Conservation (phyloP, 225 moss, liverwort and hornwort genomes). For the Lunularia cruciata region DNA sequence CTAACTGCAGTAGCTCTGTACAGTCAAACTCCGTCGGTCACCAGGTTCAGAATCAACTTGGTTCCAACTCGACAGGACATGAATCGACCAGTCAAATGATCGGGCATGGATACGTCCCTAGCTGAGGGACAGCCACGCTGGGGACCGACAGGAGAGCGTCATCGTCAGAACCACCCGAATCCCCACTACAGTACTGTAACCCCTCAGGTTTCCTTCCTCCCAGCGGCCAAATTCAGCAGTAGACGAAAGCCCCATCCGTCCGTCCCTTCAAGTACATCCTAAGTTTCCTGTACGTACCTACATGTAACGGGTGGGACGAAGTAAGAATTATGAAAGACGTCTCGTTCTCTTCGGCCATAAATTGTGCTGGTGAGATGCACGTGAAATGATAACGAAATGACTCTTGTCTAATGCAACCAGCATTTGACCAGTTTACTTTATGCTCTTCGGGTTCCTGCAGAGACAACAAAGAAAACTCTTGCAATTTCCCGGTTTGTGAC, state of each 20-base stretch:
- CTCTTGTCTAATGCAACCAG: too few species aligned
- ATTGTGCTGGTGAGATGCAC: slow-evolving; percentile 7
- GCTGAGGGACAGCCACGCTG: slow-evolving; percentile 4
- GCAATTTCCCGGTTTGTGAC: too few species aligned
- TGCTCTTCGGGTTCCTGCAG: too few species aligned
- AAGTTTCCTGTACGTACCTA: neutral
- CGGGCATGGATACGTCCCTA: slow-evolving; percentile 6
- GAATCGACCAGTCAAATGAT: neutral
- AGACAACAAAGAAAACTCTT: too few species aligned
- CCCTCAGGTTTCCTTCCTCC: neutral
- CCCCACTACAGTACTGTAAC: neutral
- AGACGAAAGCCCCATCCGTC: neutral
- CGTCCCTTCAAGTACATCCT: slow-evolving; percentile 6
- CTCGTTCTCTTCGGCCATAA: neutral
- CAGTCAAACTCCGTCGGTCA: neutral
- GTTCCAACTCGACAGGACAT: neutral
- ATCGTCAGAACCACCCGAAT: slow-evolving; percentile 4
- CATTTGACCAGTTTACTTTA: too few species aligned
- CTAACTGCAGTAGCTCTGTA: neutral
- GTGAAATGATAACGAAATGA: slow-evolving; percentile 1
- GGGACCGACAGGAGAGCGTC: neutral
- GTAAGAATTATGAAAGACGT: neutral
- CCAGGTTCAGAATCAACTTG: neutral
- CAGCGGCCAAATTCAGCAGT: neutral
- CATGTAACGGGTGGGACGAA: neutral